Base-by-base conservation (phyloP, 768 basidiomycete species). In the Collybia mongolica region DNA sequence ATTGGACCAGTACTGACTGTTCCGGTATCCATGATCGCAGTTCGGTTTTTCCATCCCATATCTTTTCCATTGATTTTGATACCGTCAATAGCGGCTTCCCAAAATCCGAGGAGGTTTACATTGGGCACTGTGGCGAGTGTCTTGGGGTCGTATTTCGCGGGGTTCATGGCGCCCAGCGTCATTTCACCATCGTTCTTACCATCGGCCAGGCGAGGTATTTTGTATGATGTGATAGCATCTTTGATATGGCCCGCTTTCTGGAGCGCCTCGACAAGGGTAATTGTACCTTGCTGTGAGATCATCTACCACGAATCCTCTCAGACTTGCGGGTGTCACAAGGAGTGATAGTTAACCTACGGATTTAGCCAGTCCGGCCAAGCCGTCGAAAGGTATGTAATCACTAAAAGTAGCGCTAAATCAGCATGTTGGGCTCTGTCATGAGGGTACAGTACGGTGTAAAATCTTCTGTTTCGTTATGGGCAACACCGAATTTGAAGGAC, bases 81-180 rank as follows among this genome's bases (percentile, higher is more conserved):
- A 20, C 66, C 65, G 40, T 74, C 71, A 56, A 89, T 60, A 15
- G 65, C 65, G 5, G 71, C 81, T 64, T 87, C 84, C 87, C 87
- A 89, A 29, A 61, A 59, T 12, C 60, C 60, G 14, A 56, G 22
- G 17, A 18, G 40, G 62, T 75, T 83, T 51, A 82, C 73, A 48
- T 83, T 84, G 26, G 63, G 54, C 36, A 84, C 56, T 4, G 74
- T 75, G 20, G 74, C 71, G 26, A 83, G 71, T 9, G 79, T 75
- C 14, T 59, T 56, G 8, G 70, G 54, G 44, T 76, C 68, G 57
- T 82, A 82, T 61, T 83, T 81, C 41, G 72, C 68, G 8, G 70
- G 32, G 59, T 88, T 80, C 44, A 85, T 70, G 5, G 75, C 83
- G 35, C 86, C 86, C 49, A 88, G 77, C 6, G 85, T 83, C 39